Conservation (phyloP, 805 yeast genomes). For the Teunomyces panamensis region DNA sequence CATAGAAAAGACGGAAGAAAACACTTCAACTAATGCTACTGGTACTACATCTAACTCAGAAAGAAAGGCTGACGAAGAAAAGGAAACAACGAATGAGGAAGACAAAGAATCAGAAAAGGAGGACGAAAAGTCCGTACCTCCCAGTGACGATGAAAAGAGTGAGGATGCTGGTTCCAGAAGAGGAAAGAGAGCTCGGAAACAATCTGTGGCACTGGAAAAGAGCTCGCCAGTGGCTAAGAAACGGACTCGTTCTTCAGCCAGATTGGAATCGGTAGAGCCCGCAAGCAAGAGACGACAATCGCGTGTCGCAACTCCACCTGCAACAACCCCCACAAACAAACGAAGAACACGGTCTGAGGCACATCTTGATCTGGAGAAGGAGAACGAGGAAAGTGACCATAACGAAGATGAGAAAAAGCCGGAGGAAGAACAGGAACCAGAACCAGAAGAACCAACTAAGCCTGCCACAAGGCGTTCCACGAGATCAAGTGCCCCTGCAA, state of each 20-base stretch:
- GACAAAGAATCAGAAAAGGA: slow-evolving; percentile 57
- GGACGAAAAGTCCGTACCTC: slow-evolving; percentile 37
- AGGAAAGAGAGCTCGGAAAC: slow-evolving; percentile 5
- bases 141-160: slow-evolving; percentile 21
- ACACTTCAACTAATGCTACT: too few relatives aligned
- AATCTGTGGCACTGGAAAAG: slow-evolving; percentile 4
- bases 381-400: slow-evolving; percentile 6
- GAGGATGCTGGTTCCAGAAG: slow-evolving; percentile 8
- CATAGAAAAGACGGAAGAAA: slow-evolving; percentile 22
- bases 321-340: slow-evolving; percentile 4
- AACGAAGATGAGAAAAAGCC: slow-evolving; percentile 1
- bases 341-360: slow-evolving; percentile 19
- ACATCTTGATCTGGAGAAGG: slow-evolving; percentile 9
- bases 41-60: slow-evolving; percentile 4
- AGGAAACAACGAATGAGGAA: slow-evolving; percentile 47
- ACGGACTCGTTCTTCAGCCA: slow-evolving; percentile 18
- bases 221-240: slow-evolving; percentile 8
- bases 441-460: not conserved
- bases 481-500: slow-evolving; percentile 7
- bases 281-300: slow-evolving; percentile 10
- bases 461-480: slow-evolving; percentile 7
- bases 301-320: slow-evolving; percentile 10
- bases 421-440: slow-evolving; percentile 1
- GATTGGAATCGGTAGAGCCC: slow-evolving; percentile 12
- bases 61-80: slow-evolving; percentile 29